Evolutionary conservation across 441 rosid species (phyloP).

Genomic region (Erysimum cheiri): DNA sequence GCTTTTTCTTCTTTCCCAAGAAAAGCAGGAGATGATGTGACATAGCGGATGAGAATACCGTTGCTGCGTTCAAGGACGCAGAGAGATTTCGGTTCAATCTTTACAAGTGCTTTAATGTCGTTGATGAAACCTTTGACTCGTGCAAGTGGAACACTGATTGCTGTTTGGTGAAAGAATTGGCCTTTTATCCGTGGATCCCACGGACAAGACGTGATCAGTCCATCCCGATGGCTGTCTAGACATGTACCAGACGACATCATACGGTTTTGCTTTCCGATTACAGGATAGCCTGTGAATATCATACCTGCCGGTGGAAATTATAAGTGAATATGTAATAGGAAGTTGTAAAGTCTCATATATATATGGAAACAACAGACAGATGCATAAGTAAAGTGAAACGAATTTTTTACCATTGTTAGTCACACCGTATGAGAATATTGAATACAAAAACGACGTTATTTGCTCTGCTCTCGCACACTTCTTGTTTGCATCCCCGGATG

Average conservation of each 20-base stretch:
- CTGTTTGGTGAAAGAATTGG: conserved; percentile 62
- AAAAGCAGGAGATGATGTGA: conserved; percentile 62
- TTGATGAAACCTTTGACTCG: conserved; percentile 60
- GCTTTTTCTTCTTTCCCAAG: conserved; percentile 64
- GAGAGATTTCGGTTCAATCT: conserved; percentile 48
- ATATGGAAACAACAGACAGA: not conserved
- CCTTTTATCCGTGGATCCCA: conserved; percentile 77
- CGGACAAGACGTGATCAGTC: conserved; percentile 58
- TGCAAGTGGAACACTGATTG: conserved; percentile 57
- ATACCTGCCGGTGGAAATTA: conserved; percentile 1
- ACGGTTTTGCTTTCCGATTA: conserved; percentile 65
- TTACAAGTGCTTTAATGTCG: conserved; percentile 63
- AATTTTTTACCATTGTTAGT: conserved; percentile 40
- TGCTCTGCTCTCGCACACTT: not conserved
- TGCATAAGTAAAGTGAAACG: too few species aligned
- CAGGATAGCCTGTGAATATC: conserved; percentile 63
- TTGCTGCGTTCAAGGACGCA: conserved; percentile 48
- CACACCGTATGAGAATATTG: conserved; percentile 22
- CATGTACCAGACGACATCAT: conserved; percentile 79
- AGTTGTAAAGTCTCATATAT: not conserved
- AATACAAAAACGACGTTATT: not conserved
- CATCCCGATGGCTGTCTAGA: conserved; percentile 59
- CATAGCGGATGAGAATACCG: conserved; percentile 70
- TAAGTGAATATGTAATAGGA: not conserved
- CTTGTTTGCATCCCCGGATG: not conserved